Base-by-base conservation (phyloP, 345 rosid genomes). In the Aegle marmelos region DNA sequence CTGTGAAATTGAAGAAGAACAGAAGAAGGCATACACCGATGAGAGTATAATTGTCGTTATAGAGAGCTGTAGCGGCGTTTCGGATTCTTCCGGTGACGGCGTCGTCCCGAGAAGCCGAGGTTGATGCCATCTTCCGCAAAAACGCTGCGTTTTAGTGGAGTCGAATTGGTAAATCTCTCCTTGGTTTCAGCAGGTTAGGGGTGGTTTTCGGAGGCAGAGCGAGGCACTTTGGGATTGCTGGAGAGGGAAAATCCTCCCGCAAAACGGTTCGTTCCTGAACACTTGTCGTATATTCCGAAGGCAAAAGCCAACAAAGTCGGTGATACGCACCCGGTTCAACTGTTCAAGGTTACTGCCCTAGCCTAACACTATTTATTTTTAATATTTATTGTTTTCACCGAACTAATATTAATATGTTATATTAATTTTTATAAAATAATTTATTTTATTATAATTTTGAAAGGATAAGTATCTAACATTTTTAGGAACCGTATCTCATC, bases 31-130 rank as follows among this genome's bases (percentile, higher is more conserved):
- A 83, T 81, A 95, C 99, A 8, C 84, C 39, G 33, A 87, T 75
- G 53, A 89, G 83, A 68, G 91, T 70, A 62, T 88, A 86, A 80
- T 79, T 87, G 3, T 94, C 99, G 54, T 84, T 73, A 22, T 72
- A 80, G 17, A 92, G 86, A 37, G 82, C 84, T 24, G 83, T 59
- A 22, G 97, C 86, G 0, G 92, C 88, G 63, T 84, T 83, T 58
- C 60, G 88, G 76, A 96, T 83, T 77, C 89, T 78, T 14, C 89
- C 90, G 57, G 75, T 50, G 70, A 85, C 79, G 21, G 84, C 92
- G 11, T 84, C 86, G 53, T 83, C 68, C 36, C 79, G 80, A n/a
- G 87, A 81, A 78, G 84, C 79, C 39, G 90, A 84, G 60, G 78
- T 68, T 68, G 87, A 81, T 37, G 90, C 89, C 90, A 88, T 88